Percentiles rank a stretch among this genome's conserved stretches.
Evolutionary conservation across 441 rosid species (phyloP).

Genomic region (Populus hybrid): DNA sequence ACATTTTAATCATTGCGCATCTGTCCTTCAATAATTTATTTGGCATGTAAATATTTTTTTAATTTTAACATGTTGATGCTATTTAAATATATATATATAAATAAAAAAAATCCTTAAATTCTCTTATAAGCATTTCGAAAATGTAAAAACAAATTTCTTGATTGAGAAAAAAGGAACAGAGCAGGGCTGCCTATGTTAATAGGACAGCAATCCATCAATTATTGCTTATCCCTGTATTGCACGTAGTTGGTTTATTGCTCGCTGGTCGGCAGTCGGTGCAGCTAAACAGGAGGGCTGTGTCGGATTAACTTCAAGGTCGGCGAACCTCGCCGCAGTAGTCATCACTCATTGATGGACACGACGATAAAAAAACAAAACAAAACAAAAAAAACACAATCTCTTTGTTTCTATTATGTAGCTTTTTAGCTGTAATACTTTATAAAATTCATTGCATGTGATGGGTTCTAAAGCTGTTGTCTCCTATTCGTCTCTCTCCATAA

Average conservation of each 20-base stretch:
- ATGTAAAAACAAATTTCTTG: not conserved
- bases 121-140: too few relatives aligned
- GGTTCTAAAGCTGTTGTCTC: too few relatives aligned
- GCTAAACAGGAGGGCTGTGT: not conserved
- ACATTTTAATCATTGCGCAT: not conserved
- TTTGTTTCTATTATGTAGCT: too few relatives aligned
- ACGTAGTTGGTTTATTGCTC: not conserved
- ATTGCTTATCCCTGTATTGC: not conserved
- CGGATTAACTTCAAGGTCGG: not conserved
- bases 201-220: not conserved
- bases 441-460: too few relatives aligned
- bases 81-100: too few relatives aligned
- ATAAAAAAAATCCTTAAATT: too few relatives aligned
- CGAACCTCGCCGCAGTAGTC: not conserved
- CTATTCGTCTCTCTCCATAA: too few relatives aligned
- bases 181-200: not conserved
- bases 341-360: not conserved
- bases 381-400: not conserved
- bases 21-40: not conserved
- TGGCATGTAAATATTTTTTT: too few relatives aligned
- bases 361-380: not conserved
- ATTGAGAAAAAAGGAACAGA: not conserved
- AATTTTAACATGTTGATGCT: too few relatives aligned
- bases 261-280: not conserved
- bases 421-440: too few relatives aligned